phyloP scores from a whole-genome alignment of 2,329 filamentous ascomycete genomes.

The Claviceps cyperi region DNA sequence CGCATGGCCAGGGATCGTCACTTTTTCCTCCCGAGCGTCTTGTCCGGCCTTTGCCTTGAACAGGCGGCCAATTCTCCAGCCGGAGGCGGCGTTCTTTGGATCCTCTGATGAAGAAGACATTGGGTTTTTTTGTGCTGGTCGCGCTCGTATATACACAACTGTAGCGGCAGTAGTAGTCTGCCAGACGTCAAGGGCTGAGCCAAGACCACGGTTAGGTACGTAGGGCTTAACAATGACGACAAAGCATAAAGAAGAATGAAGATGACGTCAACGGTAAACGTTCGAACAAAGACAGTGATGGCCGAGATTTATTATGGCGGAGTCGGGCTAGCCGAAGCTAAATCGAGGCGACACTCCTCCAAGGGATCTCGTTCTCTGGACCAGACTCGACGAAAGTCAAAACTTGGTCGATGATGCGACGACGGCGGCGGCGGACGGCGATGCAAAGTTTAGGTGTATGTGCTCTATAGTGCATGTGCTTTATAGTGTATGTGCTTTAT shows the following conservation, averaged over 20 bases:
- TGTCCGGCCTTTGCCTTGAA: not conserved
- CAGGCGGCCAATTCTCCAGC: not conserved
- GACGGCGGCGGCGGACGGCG: not conserved
- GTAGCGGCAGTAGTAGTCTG: not conserved
- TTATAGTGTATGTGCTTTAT: not conserved
- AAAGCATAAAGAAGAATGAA: not conserved
- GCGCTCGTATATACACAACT: not conserved
- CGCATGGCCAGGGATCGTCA: not conserved
- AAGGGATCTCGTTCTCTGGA: not conserved
- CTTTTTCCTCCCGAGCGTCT: not conserved
- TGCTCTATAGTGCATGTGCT: too few relatives aligned
- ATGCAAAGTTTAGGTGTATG: not conserved
- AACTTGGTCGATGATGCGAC: not conserved
- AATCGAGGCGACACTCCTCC: not conserved
- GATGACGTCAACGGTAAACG: not conserved
- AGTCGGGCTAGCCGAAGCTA: not conserved
- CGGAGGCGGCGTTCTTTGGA: not conserved
- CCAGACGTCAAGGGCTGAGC: too few relatives aligned
- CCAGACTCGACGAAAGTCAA: not conserved
- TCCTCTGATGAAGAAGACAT: constrained; percentile 4
- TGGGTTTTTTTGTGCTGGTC: not conserved
- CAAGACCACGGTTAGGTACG: not conserved
- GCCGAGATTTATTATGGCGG: not conserved
- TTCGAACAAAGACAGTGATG: not conserved
- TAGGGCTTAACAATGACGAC: not conserved